These are phyloP conservation scores for Hirschioporus abietinus DNA, from an alignment of 768 basidiomycete genomes.

Conservation along the genomic window DNA sequence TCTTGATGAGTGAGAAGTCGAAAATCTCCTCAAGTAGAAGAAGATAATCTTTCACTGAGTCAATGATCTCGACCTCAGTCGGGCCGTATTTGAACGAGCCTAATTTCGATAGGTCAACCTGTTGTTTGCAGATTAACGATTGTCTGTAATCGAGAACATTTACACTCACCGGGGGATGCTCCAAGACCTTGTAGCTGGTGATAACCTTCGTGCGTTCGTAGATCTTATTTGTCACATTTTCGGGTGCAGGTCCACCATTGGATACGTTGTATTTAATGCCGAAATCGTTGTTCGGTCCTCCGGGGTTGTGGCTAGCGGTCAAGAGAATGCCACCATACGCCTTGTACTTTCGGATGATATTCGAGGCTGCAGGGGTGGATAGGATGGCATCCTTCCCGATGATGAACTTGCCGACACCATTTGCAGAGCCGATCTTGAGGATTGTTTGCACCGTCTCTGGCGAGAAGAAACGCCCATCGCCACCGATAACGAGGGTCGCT, in stretches of 20 bases:
- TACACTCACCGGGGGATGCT: constrained; percentile 61
- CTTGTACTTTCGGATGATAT: constrained; percentile 93
- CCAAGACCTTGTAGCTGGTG: constrained; percentile 76
- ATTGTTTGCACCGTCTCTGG: constrained; percentile 87
- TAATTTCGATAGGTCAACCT: constrained; percentile 83
- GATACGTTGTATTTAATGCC: constrained; percentile 99
- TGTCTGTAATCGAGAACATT: constrained; percentile 3
- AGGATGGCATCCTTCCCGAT: constrained; percentile 88
- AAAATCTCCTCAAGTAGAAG: constrained; percentile 83
- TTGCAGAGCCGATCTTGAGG: constrained; percentile 90
- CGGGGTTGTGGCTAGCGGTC: constrained; percentile 97
- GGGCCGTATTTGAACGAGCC: constrained; percentile 81
- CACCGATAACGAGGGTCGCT: constrained; percentile 88
- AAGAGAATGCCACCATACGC: constrained; percentile 95
- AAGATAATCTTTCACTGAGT: constrained; percentile 89
- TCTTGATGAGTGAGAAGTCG: constrained; percentile 88
- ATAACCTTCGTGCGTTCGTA: constrained; percentile 89
- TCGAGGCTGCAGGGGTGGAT: constrained; percentile 95
- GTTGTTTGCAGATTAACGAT: constrained; percentile 10
- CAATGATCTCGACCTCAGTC: constrained; percentile 82
- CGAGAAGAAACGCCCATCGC: constrained; percentile 93
- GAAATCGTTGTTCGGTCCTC: constrained; percentile 97
- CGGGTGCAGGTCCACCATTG: constrained; percentile 97
- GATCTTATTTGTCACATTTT: constrained; percentile 93
- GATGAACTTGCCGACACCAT: constrained; percentile 88